A percentile compares a stretch with the other conserved stretches of the same genome.
phyloP scores from a whole-genome alignment of 2,329 filamentous ascomycete genomes.

The Magnaporthiopsis poae region DNA sequence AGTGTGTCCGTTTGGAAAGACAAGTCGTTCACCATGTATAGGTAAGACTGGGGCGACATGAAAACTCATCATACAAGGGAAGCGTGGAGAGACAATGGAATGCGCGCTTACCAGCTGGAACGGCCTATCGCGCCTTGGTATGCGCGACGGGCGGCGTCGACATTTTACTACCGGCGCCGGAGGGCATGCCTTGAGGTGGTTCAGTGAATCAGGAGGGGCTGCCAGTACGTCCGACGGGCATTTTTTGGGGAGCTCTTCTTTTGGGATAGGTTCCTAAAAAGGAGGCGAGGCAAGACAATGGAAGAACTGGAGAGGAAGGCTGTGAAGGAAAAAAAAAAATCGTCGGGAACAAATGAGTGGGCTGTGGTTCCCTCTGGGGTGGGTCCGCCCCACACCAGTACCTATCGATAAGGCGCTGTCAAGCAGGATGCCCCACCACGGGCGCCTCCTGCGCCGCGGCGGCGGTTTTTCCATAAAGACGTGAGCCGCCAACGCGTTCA shows the following conservation, averaged over 20 bases:
- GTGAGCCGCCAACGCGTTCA: not conserved
- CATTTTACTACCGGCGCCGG: not conserved
- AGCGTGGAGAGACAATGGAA: constrained; percentile 10
- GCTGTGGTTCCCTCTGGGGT: not conserved
- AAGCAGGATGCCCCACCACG: not conserved
- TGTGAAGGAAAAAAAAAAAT: not conserved
- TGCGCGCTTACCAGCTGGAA: not conserved
- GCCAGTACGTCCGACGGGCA: not conserved
- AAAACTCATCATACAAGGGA: constrained; percentile 39
- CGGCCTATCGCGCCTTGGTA: not conserved
- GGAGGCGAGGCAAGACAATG: not conserved
- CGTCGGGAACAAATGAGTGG: constrained; percentile 1
- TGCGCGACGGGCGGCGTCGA: too few relatives aligned
- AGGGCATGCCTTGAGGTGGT: not conserved
- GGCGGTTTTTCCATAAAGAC: not conserved
- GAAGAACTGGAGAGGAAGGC: not conserved
- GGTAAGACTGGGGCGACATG: constrained; percentile 52
- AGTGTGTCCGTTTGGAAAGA: constrained; percentile 41
- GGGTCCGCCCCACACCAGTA: not conserved
- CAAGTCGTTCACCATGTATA: constrained; percentile 46
- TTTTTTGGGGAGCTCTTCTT: not conserved
- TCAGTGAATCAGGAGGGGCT: not conserved
- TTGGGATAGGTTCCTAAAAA: not conserved
- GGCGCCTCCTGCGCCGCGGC: not conserved
- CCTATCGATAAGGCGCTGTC: constrained; percentile 4